These are phyloP conservation scores for Barnettozyma sp. DNA, from an alignment of 805 yeast genomes.

Conservation along the genomic window DNA sequence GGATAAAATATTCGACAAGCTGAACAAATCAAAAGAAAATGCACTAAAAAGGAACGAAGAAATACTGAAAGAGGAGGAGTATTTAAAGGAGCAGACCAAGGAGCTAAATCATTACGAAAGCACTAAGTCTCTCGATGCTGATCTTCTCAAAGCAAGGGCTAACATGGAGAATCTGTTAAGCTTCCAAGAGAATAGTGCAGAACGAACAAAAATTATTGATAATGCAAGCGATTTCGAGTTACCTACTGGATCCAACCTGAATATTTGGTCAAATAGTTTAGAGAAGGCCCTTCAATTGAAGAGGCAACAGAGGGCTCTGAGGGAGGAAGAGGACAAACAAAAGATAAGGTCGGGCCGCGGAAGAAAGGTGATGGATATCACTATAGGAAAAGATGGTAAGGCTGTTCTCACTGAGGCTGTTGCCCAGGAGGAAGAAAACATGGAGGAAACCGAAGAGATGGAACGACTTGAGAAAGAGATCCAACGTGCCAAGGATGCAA, in stretches of 20 bases:
- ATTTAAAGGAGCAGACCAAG: constrained; percentile 34
- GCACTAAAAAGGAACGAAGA: constrained; percentile 27
- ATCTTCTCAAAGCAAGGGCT: constrained; percentile 60
- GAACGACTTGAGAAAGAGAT: constrained; percentile 25
- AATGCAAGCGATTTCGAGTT: constrained; percentile 84
- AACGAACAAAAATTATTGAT: constrained; percentile 88
- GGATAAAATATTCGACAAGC: constrained; percentile 49
- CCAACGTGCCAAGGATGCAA: constrained; percentile 29
- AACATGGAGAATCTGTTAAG: constrained; percentile 65
- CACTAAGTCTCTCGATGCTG: constrained; percentile 43
- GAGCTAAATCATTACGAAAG: constrained; percentile 39
- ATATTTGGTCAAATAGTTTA: constrained; percentile 74
- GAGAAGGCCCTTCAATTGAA: constrained; percentile 86
- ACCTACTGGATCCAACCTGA: constrained; percentile 43
- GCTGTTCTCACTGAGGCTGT: constrained; percentile 44
- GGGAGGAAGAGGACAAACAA: constrained; percentile 56
- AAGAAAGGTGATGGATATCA: constrained; percentile 66
- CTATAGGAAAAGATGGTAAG: constrained; percentile 69
- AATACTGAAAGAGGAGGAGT: constrained; percentile 29
- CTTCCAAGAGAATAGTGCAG: constrained; percentile 82
- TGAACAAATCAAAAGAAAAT: constrained; percentile 31
- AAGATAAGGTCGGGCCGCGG: constrained; percentile 65
- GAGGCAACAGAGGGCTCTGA: constrained; percentile 69
- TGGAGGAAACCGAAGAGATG: constrained; percentile 29
- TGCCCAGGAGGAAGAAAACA: constrained; percentile 29